A percentile compares a stretch with the other conserved stretches of the same genome.
Conservation (phyloP, 495 filamentous ascomycete species). For the Sabuloglossum arenarium region DNA sequence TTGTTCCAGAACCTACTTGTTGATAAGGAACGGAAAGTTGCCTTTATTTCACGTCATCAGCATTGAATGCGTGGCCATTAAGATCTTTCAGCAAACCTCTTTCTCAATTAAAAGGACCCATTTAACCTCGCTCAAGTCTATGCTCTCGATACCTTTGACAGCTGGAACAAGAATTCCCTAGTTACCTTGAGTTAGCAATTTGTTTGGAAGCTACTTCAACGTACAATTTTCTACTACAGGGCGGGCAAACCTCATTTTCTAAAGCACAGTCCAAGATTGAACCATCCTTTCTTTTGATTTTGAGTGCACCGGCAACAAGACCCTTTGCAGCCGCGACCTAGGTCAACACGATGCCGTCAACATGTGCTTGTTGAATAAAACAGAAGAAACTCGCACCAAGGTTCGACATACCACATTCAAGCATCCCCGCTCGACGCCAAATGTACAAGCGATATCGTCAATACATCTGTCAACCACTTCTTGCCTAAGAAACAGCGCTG, state of each 20-base stretch:
- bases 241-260: constrained; percentile 6
- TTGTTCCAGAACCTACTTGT: constrained; percentile 28
- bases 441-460: constrained; percentile 69
- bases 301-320: constrained; percentile 35
- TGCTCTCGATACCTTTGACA: constrained; percentile 24
- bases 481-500: constrained; percentile 59
- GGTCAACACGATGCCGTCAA: neutral
- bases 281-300: constrained; percentile 8
- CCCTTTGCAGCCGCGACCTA: constrained; percentile 57
- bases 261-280: constrained; percentile 8
- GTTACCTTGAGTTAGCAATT: neutral
- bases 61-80: neutral
- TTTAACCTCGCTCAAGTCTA: constrained; percentile 30
- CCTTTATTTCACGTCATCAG: constrained; percentile 23
- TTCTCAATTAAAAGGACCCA: constrained; percentile 88
- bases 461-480: constrained; percentile 52
- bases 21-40: constrained; percentile 55
- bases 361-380: neutral
- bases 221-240: neutral
- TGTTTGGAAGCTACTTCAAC: neutral
- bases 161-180: constrained; percentile 52
- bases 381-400: neutral
- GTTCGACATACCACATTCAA: constrained; percentile 38
- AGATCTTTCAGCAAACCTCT: constrained; percentile 32
- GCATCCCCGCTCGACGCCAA: constrained; percentile 34